Conservation (phyloP, 2,329 filamentous ascomycete genomes). For the Trichoderma arundinaceum region DNA sequence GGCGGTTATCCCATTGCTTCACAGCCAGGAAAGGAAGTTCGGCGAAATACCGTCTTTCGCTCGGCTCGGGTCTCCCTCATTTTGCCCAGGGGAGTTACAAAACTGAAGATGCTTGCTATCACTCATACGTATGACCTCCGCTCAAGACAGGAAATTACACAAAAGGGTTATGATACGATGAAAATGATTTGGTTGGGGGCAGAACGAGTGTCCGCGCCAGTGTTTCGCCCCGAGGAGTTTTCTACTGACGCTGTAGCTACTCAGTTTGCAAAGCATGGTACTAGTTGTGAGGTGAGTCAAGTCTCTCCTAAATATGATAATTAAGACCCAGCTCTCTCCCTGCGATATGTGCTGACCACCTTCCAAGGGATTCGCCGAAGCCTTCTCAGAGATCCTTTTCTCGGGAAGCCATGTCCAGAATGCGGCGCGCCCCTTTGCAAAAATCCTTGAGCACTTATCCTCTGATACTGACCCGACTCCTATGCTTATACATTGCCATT, state of each 20-base stretch:
- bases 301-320: not conserved
- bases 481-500: slow-evolving; percentile 73
- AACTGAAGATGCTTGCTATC: slow-evolving; percentile 5
- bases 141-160: not conserved
- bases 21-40: not conserved
- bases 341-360: not conserved
- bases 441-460: slow-evolving; percentile 1
- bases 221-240: slow-evolving; percentile 7
- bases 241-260: not conserved
- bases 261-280: not conserved
- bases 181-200: not conserved
- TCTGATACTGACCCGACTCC: slow-evolving; percentile 43
- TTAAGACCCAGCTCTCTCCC: not conserved
- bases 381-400: not conserved
- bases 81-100: not conserved
- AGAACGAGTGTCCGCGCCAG: not conserved
- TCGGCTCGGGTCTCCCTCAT: not conserved
- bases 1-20: not conserved
- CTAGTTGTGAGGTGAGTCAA: not conserved
- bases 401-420: slow-evolving; percentile 13
- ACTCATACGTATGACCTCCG: slow-evolving; percentile 5
- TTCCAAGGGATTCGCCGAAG: not conserved
- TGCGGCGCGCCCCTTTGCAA: slow-evolving; percentile 1
- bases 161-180: not conserved
- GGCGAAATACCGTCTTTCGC: slow-evolving; percentile 16